These are phyloP conservation scores for Quercus mongolica DNA, from an alignment of 306 rosid species.

Conservation along the genomic window DNA sequence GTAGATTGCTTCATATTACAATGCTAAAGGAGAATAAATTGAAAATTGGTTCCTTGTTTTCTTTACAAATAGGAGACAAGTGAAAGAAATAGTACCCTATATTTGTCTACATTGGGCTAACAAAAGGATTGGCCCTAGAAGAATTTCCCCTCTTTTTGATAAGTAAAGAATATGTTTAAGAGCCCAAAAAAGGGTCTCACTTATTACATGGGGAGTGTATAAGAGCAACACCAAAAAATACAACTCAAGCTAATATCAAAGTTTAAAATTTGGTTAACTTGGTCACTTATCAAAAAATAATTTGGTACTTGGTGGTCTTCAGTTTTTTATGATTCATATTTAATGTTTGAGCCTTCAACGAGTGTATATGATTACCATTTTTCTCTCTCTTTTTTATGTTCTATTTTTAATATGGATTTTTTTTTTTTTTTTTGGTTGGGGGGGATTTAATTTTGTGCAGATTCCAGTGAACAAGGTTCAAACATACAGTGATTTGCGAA, in stretches of 20 bases:
- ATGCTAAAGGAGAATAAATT: not conserved
- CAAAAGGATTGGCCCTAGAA: too few species aligned
- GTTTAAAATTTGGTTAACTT: not conserved
- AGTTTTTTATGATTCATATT: not conserved
- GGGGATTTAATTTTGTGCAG: constrained; percentile 45
- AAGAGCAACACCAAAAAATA: not conserved
- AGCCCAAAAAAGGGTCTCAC: too few species aligned
- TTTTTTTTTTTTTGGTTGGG: too few species aligned
- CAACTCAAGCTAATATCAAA: not conserved
- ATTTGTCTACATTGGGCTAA: too few species aligned
- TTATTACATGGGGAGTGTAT: not conserved
- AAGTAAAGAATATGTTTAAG: too few species aligned
- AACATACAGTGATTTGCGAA: constrained; percentile 83
- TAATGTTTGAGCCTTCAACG: not conserved
- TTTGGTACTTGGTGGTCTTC: not conserved
- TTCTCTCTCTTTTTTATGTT: constrained; percentile 1
- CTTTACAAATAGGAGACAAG: too few species aligned
- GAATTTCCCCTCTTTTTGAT: too few species aligned
- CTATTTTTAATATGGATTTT: not conserved
- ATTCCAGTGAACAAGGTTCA: constrained; percentile 86
- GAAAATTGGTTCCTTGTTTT: not conserved
- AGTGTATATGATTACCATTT: not conserved
- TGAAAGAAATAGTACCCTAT: too few species aligned
- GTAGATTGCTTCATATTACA: not conserved
- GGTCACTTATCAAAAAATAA: too few species aligned